A percentile compares a stretch with the other conserved stretches of the same genome.
phyloP scores from a whole-genome alignment of 129 eudicot genomes.

The sunflower (Helianthus annuus) region HanXRQr2.0-SUNRISE NC_035438.2:6231841-6232340 shows the following conservation, averaged over 20 bases:
- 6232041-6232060: slow-evolving; percentile 66
- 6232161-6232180: slow-evolving; percentile 7
- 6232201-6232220: not conserved
- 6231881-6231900: slow-evolving; percentile 28
- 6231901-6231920: slow-evolving; percentile 26
- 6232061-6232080: slow-evolving; percentile 72
- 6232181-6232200: not conserved
- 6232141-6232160: not conserved
- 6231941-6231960: slow-evolving; percentile 13
- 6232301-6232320: not conserved
- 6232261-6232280: not conserved
- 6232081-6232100: slow-evolving; percentile 62
- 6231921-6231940: not conserved
- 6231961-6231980: not conserved
- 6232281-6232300: not conserved
- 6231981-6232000: slow-evolving; percentile 29
- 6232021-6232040: slow-evolving; percentile 70
- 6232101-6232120: slow-evolving; percentile 42
- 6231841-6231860: slow-evolving; percentile 13
- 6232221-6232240: slow-evolving; percentile 15
- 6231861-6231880: slow-evolving; percentile 12
- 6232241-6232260: not conserved
- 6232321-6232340: too few species aligned
- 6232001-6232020: slow-evolving; percentile 51
- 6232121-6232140: slow-evolving; percentile 54